Conservation (phyloP, 495 filamentous ascomycete species). For the Hyaloscypha variabilis region DNA sequence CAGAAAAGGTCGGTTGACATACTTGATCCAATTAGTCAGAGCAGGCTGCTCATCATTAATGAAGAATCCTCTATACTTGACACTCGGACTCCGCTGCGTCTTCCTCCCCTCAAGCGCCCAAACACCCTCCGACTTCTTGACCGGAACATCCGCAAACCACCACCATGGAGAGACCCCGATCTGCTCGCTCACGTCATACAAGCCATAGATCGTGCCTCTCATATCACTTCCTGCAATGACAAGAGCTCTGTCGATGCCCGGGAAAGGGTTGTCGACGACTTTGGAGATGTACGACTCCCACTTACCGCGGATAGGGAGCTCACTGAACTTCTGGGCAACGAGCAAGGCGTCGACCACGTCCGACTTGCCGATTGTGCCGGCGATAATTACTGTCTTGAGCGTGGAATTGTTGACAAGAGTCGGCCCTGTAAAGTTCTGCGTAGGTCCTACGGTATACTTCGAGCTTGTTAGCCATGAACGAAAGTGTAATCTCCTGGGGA, state of each 20-base stretch:
- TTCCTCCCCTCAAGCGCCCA: conserved; percentile 56
- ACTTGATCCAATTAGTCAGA: conserved; percentile 68
- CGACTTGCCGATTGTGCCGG: conserved; percentile 68
- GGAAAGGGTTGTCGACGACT: conserved; percentile 60
- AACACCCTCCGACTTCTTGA: conserved; percentile 53
- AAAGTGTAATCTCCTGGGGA: not conserved
- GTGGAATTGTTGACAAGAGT: conserved; percentile 43
- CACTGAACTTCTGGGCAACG: conserved; percentile 55
- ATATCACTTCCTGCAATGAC: conserved; percentile 71
- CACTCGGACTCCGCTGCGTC: conserved; percentile 61
- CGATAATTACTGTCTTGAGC: conserved; percentile 61
- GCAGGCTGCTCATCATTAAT: conserved; percentile 78
- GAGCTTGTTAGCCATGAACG: not conserved
- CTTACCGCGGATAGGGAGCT: conserved; percentile 54
- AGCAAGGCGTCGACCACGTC: conserved; percentile 60
- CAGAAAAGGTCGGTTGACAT: conserved; percentile 33
- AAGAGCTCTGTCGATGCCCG: conserved; percentile 58
- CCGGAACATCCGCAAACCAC: conserved; percentile 72
- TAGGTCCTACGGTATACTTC: conserved; percentile 47
- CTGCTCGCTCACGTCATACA: conserved; percentile 75
- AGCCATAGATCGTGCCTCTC: conserved; percentile 70
- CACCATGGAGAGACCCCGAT: conserved; percentile 81
- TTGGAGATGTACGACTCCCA: conserved; percentile 72
- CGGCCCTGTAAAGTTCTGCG: conserved; percentile 46
- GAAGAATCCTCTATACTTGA: conserved; percentile 80